Evolutionary conservation across 352 stramenopile species (phyloP), one percentile per base, ranked within the genome.

Genomic region (Ophiocytium majus): DNA sequence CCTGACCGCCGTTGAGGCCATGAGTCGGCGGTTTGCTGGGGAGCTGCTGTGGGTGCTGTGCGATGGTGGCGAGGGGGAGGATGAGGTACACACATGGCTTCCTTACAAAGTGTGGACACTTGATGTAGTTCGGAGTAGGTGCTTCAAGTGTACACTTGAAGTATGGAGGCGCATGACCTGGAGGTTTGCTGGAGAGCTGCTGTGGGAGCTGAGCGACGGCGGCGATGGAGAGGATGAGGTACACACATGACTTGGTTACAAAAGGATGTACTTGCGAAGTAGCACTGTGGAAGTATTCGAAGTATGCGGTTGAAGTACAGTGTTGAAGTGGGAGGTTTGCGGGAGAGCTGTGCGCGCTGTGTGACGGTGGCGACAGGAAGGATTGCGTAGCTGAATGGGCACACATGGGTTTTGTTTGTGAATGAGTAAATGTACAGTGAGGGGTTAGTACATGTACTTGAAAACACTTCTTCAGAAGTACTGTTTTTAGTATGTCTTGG

Each of bases 21-120:
- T 14, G 5, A 78, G 66, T 43, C 32, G 66, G 5, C 5, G 66
- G 32, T 78, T 78, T 78, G 66, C 66, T 5, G 66, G 66, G 32
- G 66, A 78, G 35, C 66, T 78, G 35, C 66, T 78, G 32, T 78
- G 66, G 66, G 32, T 14, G 32, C 32, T 78, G 35, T 78, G 66
- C 35, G 66, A 78, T 5, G 66, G 66, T 17, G 14, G 35, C 66
- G 35, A 5, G 5, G 66, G 66, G 5, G 35, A 78, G 14, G 66
- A 78, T 14, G 66, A 78, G 66, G 66, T 78, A 78, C 14, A 14
- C 14, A 57, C n/a, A n/a, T n/a, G n/a, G n/a, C n/a, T n/a, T n/a
- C n/a, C n/a, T n/a, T n/a, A n/a, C n/a, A n/a, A n/a, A n/a, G n/a
- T n/a, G n/a, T n/a, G n/a, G n/a, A n/a, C n/a, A n/a, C n/a, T n/a